Percentiles rank a stretch among this genome's conserved stretches.
These are phyloP conservation scores for Thielaviopsis ethacetica DNA, from an alignment of 2,329 filamentous ascomycete species.

Conservation along the genomic window DNA sequence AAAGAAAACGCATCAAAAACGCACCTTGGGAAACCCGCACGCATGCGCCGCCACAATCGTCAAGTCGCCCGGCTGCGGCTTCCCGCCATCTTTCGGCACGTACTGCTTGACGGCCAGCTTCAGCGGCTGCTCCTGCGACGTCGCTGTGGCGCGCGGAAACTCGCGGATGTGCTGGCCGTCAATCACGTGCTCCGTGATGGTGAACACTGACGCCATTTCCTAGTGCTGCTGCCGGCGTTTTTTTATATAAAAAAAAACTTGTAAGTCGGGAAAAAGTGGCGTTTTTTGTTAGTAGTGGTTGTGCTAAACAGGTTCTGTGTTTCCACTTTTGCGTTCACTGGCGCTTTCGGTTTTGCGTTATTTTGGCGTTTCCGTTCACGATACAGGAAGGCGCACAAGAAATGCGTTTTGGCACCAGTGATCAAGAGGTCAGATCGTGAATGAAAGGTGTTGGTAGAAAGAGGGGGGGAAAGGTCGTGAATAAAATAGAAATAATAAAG, in stretches of 20 bases:
- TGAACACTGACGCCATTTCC: background rate
- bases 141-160: constrained; percentile 56
- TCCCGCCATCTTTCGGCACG: constrained; percentile 52
- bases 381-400: too few relatives aligned
- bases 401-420: too few relatives aligned
- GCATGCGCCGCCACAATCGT: constrained; percentile 79
- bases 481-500: background rate
- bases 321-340: too few relatives aligned
- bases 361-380: too few relatives aligned
- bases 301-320: too few relatives aligned
- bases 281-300: too few relatives aligned
- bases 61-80: constrained; percentile 56
- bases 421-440: background rate
- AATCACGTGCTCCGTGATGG: constrained; percentile 37
- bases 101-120: constrained; percentile 76
- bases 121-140: constrained; percentile 58
- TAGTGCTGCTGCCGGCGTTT: background rate
- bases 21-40: constrained; percentile 80
- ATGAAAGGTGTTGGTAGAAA: background rate
- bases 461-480: background rate
- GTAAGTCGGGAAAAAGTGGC: too few relatives aligned
- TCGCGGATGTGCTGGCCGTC: constrained; percentile 67
- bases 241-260: background rate
- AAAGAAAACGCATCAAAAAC: background rate
- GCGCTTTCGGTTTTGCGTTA: too few relatives aligned